Evolutionary conservation across 352 stramenopile genomes (phyloP).

Genomic region (Elongisporangium anandrum): DNA sequence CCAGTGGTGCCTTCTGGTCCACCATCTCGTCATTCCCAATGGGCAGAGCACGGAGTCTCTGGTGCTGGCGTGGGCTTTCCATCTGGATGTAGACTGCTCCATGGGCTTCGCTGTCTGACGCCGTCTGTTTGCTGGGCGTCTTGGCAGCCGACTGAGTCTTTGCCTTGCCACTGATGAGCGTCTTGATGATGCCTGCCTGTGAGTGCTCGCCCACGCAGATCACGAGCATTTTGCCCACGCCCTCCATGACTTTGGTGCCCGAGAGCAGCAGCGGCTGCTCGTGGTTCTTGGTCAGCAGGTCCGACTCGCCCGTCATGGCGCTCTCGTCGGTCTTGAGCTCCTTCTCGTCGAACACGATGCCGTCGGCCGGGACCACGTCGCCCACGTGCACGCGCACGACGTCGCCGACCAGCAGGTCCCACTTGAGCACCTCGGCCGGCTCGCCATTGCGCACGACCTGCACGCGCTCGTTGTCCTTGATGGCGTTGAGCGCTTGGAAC

Average conservation of each 20-base stretch:
- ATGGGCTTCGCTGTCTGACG: conserved; percentile 16
- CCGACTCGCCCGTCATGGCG: conserved; percentile 88
- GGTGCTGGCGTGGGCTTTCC: conserved; percentile 35
- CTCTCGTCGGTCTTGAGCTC: conserved; percentile 89
- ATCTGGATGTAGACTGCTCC: conserved; percentile 42
- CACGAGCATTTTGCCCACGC: conserved; percentile 89
- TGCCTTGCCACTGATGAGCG: conserved; percentile 61
- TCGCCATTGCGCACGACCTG: conserved; percentile 68
- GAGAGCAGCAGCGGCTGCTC: conserved; percentile 88
- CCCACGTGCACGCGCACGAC: conserved; percentile 77
- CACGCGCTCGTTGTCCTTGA: conserved; percentile 76
- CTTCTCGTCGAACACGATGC: conserved; percentile 79
- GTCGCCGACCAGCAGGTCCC: conserved; percentile 87
- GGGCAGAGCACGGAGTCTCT: conserved; percentile 11
- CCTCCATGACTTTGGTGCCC: conserved; percentile 89
- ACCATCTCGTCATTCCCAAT: conserved; percentile 18
- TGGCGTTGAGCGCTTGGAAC: conserved; percentile 78
- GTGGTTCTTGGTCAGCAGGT: conserved; percentile 70
- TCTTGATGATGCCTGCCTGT: conserved; percentile 89
- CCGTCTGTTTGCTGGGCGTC: conserved; percentile 22
- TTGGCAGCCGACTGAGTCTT: conserved; percentile 61
- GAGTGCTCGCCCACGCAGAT: conserved; percentile 89
- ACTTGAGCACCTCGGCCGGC: conserved; percentile 59
- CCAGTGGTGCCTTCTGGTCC: conserved; percentile 45
- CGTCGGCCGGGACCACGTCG: conserved; percentile 90